phyloP scores from a whole-genome alignment of 23 red algal species.

The Gracilaria domingensis region DNA sequence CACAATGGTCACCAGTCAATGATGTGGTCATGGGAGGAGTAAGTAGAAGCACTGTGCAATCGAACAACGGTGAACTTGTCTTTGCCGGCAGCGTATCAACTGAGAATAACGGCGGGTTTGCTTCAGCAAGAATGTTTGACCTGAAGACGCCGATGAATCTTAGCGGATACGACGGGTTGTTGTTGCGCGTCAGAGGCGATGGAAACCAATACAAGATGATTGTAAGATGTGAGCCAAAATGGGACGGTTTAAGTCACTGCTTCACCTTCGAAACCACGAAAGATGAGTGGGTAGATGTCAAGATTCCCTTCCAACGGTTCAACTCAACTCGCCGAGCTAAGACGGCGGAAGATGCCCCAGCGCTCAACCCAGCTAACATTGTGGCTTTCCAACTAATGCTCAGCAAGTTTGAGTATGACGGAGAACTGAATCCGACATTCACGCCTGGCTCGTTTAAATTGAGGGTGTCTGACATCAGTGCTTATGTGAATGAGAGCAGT shows the following conservation, averaged over 20 bases:
- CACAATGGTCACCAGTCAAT: conserved; percentile 83
- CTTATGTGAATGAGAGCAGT: conserved; percentile 13
- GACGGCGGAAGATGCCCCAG: conserved; percentile 61
- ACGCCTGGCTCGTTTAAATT: conserved; percentile 74
- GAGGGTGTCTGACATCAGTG: conserved; percentile 43
- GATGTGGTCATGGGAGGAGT: conserved; percentile 99
- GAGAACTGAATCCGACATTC: conserved; percentile 90
- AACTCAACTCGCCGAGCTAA: conserved; percentile 84
- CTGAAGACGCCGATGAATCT: conserved; percentile 74
- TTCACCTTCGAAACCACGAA: conserved; percentile 81
- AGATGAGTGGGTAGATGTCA: conserved; percentile 74
- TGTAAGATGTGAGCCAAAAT: conserved; percentile 89
- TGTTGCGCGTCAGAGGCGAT: conserved; percentile 87
- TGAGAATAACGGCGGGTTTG: conserved; percentile 95
- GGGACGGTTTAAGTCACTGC: conserved; percentile 88
- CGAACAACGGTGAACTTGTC: conserved; percentile 45
- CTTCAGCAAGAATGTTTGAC: conserved; percentile 74
- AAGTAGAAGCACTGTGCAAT: conserved; percentile 74
- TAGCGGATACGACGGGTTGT: conserved; percentile 73
- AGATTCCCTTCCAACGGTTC: conserved; percentile 84
- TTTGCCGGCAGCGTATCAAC: conserved; percentile 84
- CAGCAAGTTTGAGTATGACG: conserved; percentile 99
- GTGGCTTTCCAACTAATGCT: conserved; percentile 94
- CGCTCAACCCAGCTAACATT: conserved; percentile 58
- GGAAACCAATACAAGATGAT: conserved; percentile 99